Evolutionary conservation across 1,284 basidiomycete genomes (phyloP), one percentile per base, ranked within the genome.

Genomic region (Ustilago bromivora): DNA sequence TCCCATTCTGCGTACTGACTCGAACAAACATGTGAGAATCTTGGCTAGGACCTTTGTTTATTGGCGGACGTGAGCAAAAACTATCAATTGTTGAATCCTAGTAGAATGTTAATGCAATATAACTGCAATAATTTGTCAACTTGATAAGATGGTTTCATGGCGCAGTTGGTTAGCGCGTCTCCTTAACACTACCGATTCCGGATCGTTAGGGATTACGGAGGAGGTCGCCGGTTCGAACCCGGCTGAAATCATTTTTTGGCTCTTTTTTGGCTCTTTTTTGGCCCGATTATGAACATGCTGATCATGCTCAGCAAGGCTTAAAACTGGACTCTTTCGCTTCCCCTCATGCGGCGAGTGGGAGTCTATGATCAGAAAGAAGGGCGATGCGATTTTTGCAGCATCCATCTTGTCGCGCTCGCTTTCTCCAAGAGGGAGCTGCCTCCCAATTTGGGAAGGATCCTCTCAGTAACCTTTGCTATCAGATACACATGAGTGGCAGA

Each of bases 121-220:
- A 43, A 3, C 0, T 0, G 40, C 40, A n/a, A n/a, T 3, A 7
- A 1, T 15, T 12, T 13, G 1, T 1, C 13, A n/a, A 1, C 0
- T 2, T 12, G n/a, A 43, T 17, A 15, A 2, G 5, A 10, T 46
- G 43, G 43, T 46, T 46, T 46, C 43, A 46, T 77, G 75, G 75
- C 75, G 75, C 70, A 77, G 75, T 73, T 77, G 75, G 75, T 77
- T 77, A 77, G 75, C 75, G 75, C 75, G 70, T 77, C 75, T 77
- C 75, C 70, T 77, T 77, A 77, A 77, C 75, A 77, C 63, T 71
- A 66, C 68, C 58, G 65, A 43, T 66, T 59, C 46, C 69, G 56
- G 75, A 68, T 69, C 62, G 75, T 77, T 77, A 70, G 56, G 70
- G 73, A 61, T 75, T 71, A 64, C 75, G 75, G 75, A 77, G 75